Conservation (phyloP, 768 basidiomycete species). For the Boletus bicolor region DNA sequence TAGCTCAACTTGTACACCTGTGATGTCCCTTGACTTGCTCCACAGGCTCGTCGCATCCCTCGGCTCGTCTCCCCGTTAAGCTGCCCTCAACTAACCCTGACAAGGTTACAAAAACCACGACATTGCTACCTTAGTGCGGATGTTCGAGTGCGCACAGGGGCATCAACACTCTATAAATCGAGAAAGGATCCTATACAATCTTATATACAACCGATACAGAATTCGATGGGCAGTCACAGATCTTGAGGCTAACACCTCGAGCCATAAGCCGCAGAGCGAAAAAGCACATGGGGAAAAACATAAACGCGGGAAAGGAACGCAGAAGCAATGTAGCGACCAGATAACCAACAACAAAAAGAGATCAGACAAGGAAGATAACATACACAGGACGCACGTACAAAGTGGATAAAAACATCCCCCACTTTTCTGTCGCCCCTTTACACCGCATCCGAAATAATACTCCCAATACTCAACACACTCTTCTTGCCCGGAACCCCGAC, state of each 20-base stretch:
- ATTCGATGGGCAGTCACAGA: neutral
- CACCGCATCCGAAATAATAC: conserved; percentile 56
- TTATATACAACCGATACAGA: conserved; percentile 5
- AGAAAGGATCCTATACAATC: neutral
- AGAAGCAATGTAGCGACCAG: neutral
- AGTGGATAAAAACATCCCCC: neutral
- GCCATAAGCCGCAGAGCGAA: neutral
- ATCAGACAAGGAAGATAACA: neutral
- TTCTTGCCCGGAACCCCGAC: conserved; percentile 43
- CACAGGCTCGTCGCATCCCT: neutral
- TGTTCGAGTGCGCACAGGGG: neutral
- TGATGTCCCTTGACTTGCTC: neutral
- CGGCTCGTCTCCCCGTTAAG: neutral
- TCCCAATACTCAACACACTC: conserved; percentile 67
- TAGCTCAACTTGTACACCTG: neutral
- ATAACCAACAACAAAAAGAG: neutral
- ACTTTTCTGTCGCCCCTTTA: neutral
- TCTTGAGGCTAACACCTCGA: conserved; percentile 1
- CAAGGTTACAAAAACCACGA: neutral
- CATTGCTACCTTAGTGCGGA: neutral
- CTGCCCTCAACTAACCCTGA: neutral
- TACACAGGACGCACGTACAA: neutral
- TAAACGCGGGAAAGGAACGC: neutral
- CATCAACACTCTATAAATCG: neutral
- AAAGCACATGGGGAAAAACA: neutral